A percentile compares a stretch with the other conserved stretches of the same genome.
Evolutionary conservation across 257 asterid genomes (phyloP).

Genomic region (Nicotiana sylvestris): DNA sequence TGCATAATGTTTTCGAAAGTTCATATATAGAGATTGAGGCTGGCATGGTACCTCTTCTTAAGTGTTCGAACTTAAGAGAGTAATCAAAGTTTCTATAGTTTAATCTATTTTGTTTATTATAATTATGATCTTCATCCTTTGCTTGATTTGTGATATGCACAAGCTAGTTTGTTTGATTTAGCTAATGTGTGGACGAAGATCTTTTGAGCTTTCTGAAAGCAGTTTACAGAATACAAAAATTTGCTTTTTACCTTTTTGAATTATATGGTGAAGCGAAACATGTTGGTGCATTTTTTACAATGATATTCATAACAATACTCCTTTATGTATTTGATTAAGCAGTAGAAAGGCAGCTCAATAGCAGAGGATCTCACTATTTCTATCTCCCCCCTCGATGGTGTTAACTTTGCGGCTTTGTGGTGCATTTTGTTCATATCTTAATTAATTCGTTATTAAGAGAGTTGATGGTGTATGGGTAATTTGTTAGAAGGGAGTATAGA

Average conservation of each 20-base stretch:
- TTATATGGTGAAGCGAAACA: background rate
- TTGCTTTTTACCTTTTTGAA: background rate
- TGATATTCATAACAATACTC: background rate
- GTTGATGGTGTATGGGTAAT: background rate
- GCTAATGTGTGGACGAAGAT: background rate
- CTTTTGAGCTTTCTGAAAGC: background rate
- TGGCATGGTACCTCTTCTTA: background rate
- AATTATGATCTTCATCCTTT: background rate
- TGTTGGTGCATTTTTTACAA: background rate
- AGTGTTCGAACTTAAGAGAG: constrained; percentile 8
- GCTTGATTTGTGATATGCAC: background rate
- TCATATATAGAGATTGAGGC: background rate
- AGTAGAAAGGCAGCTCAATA: background rate
- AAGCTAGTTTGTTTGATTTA: background rate
- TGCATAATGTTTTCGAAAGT: background rate
- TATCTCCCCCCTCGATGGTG: background rate
- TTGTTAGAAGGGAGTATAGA: constrained; percentile 2
- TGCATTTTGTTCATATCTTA: background rate
- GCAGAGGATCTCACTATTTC: background rate
- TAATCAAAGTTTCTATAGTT: background rate
- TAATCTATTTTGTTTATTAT: background rate
- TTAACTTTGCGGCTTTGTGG: background rate
- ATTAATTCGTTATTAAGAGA: background rate
- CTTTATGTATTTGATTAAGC: background rate
- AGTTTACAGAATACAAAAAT: background rate